These are phyloP conservation scores for Coemansia sp. DNA, from an alignment of 192 early-diverging fungal genomes.

Conservation along the genomic window DNA sequence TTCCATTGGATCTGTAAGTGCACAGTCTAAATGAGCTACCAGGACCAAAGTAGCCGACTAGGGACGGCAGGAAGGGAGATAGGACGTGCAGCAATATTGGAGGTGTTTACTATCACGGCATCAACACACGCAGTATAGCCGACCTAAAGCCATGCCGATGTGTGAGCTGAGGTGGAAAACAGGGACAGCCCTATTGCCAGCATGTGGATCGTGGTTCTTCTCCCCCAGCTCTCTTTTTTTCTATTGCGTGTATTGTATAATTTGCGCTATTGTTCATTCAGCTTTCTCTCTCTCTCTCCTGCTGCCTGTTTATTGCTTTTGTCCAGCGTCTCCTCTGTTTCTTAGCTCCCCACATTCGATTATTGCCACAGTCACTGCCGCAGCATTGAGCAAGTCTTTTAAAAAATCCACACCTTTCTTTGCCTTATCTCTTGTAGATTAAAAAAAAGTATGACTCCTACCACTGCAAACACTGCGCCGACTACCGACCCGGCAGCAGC, in stretches of 20 bases:
- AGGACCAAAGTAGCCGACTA: background rate
- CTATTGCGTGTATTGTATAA: slow-evolving; percentile 10
- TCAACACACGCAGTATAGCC: background rate
- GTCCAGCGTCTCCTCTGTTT: background rate
- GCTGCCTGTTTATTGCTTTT: slow-evolving; percentile 2
- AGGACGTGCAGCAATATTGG: slow-evolving; percentile 12
- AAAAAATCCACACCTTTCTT: background rate
- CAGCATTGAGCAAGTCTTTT: slow-evolving; percentile 4
- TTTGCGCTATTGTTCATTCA: slow-evolving; percentile 8
- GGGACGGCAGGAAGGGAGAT: background rate
- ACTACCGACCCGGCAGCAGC: slow-evolving; percentile 11
- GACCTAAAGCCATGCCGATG: slow-evolving; percentile 3
- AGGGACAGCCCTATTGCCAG: slow-evolving; percentile 1
- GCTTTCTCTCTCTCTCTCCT: background rate
- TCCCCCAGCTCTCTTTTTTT: no score
- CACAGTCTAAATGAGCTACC: background rate
- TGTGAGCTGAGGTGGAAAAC: background rate
- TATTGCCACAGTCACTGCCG: background rate
- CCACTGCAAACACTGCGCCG: slow-evolving; percentile 17
- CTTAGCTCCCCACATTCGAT: background rate
- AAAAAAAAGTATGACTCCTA: slow-evolving; percentile 26
- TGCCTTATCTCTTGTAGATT: slow-evolving; percentile 5
- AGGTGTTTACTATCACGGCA: slow-evolving; percentile 14
- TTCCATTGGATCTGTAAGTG: slow-evolving; percentile 9
- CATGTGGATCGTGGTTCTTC: slow-evolving; percentile 2